Evolutionary conservation across 1,284 basidiomycete species (phyloP), one percentile per base, ranked within the genome.

Genomic region (Coniophora puteana): DNA sequence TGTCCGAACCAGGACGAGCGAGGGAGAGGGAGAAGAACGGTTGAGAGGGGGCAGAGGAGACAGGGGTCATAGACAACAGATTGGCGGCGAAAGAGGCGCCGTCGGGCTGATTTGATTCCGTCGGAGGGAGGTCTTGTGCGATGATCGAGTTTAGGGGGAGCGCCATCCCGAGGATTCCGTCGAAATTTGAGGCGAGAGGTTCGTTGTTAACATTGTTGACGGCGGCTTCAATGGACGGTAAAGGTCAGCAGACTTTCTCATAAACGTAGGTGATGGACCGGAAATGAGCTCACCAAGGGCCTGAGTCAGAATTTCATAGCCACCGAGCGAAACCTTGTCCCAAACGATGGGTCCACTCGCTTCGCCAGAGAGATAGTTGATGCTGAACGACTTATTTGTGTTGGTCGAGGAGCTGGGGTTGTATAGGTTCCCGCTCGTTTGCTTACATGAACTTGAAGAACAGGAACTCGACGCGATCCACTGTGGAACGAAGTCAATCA

Each of bases 91-190:
- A 65, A 1, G 76, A 55, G 5, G 83, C 80, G 36, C 84, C 84
- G 49, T 85, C 80, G 0, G 78, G 72, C 3, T 58, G 43, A 55
- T 78, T 68, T 31, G 53, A 59, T 10, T 64, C 66, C 10, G 63
- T 63, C 0, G 80, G 67, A 1, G 72, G 66, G 23, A 88, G 67
- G 3, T 39, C 7, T 4, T 59, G 38, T 2, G 75, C 66, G 40
- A 88, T 87, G 46, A 78, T 51, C 14, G 79, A 83, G 58, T 85
- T 77, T 26, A 66, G 59, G 16, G 85, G 80, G 16, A 86, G 75
- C 2, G 83, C 80, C 28, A 89, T 75, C n/a, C 85, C 86, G 4
- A 88, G 67, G 36, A 89, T 70, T 23, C 85, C 84, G 45, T 63
- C 68, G 55, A 81, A 88, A 10, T 59, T 44, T 5, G 66, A 51